Conservation (phyloP, 306 rosid species). For the Clitoria ternatea region DNA sequence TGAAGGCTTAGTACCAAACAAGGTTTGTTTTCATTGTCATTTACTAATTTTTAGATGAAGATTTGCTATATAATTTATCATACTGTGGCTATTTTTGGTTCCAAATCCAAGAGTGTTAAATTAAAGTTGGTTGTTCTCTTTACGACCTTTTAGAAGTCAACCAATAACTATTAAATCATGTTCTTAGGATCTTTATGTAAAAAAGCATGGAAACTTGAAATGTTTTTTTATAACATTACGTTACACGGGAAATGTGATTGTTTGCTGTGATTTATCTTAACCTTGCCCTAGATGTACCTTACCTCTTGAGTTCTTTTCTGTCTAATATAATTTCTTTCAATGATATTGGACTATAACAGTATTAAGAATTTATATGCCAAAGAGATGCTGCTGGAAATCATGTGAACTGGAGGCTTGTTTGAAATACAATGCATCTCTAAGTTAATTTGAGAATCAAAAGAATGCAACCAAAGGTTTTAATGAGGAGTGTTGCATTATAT, state of each 20-base stretch:
- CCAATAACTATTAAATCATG: neutral
- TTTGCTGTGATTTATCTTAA: neutral
- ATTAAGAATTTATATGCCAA: neutral
- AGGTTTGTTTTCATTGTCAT: slow-evolving; percentile 73
- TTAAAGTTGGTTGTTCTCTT: neutral
- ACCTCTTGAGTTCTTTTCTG: neutral
- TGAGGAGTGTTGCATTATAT: too few species aligned
- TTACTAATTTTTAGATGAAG: neutral
- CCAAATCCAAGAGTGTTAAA: neutral
- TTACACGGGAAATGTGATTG: neutral
- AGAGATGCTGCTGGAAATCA: neutral
- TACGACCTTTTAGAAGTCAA: neutral
- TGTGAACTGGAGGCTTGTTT: neutral
- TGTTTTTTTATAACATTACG: neutral
- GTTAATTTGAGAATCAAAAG: neutral
- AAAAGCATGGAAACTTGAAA: neutral
- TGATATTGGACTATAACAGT: neutral
- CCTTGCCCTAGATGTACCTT: neutral
- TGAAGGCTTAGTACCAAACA: slow-evolving; percentile 86
- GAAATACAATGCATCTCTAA: neutral
- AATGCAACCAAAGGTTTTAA: neutral
- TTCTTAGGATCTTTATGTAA: neutral
- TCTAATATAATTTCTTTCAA: neutral
- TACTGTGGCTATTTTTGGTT: neutral
- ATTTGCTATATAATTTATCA: neutral